Evolutionary conservation across 345 rosid genomes (phyloP).

Genomic region (Bruguiera parviflora): DNA sequence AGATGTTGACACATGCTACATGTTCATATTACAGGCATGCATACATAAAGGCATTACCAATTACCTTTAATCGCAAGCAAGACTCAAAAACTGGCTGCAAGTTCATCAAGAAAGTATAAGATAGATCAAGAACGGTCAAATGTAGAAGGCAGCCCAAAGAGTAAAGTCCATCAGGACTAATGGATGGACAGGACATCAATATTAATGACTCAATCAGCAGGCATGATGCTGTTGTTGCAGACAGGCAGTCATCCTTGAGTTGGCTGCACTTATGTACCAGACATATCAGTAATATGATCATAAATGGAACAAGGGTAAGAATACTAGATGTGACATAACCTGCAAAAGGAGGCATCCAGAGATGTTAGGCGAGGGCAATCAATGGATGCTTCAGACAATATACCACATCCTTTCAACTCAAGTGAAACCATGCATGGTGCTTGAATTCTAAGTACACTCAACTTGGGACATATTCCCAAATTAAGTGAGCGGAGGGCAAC

Average conservation of each 20-base stretch:
- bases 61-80: constrained; percentile 83
- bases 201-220: constrained; percentile 77
- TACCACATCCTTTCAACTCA: constrained; percentile 97
- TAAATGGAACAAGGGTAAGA: constrained; percentile 6
- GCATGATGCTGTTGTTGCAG: constrained; percentile 77
- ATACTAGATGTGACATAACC: constrained; percentile 37
- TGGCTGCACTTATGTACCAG: constrained; percentile 48
- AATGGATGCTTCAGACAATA: constrained; percentile 72
- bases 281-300: constrained; percentile 13
- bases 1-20: neutral
- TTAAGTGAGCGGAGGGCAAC: constrained; percentile 84
- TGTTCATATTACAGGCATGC: too few species aligned
- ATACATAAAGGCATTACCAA: neutral
- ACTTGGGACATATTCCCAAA: constrained; percentile 92
- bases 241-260: constrained; percentile 82
- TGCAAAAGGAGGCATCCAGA: constrained; percentile 95
- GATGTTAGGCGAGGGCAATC: constrained; percentile 77
- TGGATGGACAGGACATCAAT: constrained; percentile 85
- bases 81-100: constrained; percentile 82
- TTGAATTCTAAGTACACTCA: constrained; percentile 67
- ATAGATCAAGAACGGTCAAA: constrained; percentile 74
- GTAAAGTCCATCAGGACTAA: constrained; percentile 76
- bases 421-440: constrained; percentile 77
- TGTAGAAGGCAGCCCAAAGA: constrained; percentile 59
- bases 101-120: constrained; percentile 80